A percentile compares a stretch with the other conserved stretches of the same genome.
These are phyloP conservation scores for Ammopiptanthus mongolicus DNA, from an alignment of 306 rosid genomes.

Conservation along the genomic window DNA sequence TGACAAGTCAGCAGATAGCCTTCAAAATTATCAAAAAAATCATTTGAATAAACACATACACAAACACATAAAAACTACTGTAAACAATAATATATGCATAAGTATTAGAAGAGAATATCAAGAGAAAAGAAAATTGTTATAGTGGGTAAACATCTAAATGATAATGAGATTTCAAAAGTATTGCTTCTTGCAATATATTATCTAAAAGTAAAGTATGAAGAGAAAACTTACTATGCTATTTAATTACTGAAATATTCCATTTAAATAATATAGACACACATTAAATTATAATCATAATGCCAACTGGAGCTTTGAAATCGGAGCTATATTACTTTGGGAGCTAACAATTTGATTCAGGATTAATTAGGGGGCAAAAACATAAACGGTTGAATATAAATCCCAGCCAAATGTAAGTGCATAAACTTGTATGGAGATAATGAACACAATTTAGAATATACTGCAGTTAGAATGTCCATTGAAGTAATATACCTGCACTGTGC, in stretches of 20 bases:
- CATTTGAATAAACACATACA: conserved; percentile 1
- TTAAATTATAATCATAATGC: background rate
- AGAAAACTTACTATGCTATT: background rate
- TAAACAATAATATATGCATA: conserved; percentile 1
- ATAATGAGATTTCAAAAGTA: background rate
- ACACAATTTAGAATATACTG: background rate
- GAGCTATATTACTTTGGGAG: background rate
- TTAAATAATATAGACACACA: background rate
- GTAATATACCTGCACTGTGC: conserved; percentile 81
- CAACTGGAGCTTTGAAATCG: background rate
- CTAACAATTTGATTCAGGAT: background rate
- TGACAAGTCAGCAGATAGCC: conserved; percentile 64
- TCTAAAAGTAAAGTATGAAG: background rate
- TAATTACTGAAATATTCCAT: background rate
- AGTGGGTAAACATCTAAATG: background rate
- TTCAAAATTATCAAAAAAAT: conserved; percentile 23
- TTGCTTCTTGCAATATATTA: background rate
- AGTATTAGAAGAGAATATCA: background rate
- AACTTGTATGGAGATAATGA: background rate
- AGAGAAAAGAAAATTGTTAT: background rate
- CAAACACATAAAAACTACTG: conserved; percentile 7
- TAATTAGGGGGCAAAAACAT: background rate
- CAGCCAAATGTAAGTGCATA: background rate
- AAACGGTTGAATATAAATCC: background rate
- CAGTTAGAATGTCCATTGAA: conserved; percentile 23